These are phyloP conservation scores for Cystofilobasidium capitatum DNA, from an alignment of 768 basidiomycete species.

Conservation along the genomic window DNA sequence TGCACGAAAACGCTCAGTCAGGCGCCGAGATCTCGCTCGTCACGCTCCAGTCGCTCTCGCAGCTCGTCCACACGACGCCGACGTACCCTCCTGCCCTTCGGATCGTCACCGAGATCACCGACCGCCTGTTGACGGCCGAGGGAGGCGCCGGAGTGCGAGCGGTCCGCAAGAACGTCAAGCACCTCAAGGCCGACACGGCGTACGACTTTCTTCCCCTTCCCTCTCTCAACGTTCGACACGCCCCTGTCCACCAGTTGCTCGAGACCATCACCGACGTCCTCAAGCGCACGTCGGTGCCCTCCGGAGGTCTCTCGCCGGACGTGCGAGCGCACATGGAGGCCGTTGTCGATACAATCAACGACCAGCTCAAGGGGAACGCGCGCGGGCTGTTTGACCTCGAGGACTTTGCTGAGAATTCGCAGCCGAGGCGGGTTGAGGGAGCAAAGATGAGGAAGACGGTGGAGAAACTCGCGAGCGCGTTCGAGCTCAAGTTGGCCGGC, in stretches of 20 bases:
- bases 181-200: not conserved
- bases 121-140: not conserved
- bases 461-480: not conserved
- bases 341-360: not conserved
- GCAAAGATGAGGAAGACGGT: not conserved
- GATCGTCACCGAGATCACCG: not conserved
- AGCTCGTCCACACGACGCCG: not conserved
- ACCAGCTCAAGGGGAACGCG: not conserved
- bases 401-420: not conserved
- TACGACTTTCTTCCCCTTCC: not conserved
- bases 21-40: not conserved
- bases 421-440: not conserved
- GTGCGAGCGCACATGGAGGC: not conserved
- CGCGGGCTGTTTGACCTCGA: not conserved
- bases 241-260: not conserved
- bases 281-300: not conserved
- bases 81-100: not conserved
- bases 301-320: not conserved
- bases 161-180: slow-evolving; percentile 3
- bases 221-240: not conserved
- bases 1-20: not conserved
- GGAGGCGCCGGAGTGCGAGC: not conserved
- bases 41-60: not conserved
- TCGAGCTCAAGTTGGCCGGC: not conserved
- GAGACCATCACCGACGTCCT: not conserved